Evolutionary conservation across 805 yeast species (phyloP), one percentile per base, ranked within the genome.

Genomic region (Danielozyma ontarioensis): DNA sequence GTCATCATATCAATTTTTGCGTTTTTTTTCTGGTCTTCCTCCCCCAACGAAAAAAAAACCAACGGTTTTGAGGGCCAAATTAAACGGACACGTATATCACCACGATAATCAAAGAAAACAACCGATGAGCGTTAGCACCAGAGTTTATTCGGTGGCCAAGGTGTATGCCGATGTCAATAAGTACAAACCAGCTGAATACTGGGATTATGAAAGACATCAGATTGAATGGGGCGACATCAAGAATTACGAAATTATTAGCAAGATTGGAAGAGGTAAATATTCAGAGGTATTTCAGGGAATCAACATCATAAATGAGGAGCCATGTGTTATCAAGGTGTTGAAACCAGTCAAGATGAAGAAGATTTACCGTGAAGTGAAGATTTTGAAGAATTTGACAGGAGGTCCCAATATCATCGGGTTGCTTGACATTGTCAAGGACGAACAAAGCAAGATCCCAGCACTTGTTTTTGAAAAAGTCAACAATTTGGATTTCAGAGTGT

Each of bases 321-420:
- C 59, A 22, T 83, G 93, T 50, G 90, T 89, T 27, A 84, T 89
- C 45, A 89, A 89, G 56, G 94, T 87, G 46, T 68, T 89, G 49
- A 89, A 89, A 58, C 97, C 97, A 7, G 95, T 89, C 16, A 89
- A 87, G 61, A 74, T 83, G 66, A 89, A 89, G 71, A 89, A 89
- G 61, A 87, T 89, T 38, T 83, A 80, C 59, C 71, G 96, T 42
- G 97, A 89, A 57, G 85, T 89, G 37, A 83, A 85, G 60, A 87
- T 87, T 34, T 65, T 89, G 42, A 86, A 87, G 58, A 86, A 88
- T 57, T 66, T 89, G 47, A 74, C 89, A 1, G 86, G 87, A 4
- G 94, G 94, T 3, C 87, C 90, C 26, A 86, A 88, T 56, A 75
- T 88, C 36, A 71, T 89, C 32, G 82, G 76, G 32, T 65, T 89